A percentile compares a stretch with the other conserved stretches of the same genome.
phyloP scores from a whole-genome alignment of 345 rosid genomes.

The Aquilaria sinensis region DNA sequence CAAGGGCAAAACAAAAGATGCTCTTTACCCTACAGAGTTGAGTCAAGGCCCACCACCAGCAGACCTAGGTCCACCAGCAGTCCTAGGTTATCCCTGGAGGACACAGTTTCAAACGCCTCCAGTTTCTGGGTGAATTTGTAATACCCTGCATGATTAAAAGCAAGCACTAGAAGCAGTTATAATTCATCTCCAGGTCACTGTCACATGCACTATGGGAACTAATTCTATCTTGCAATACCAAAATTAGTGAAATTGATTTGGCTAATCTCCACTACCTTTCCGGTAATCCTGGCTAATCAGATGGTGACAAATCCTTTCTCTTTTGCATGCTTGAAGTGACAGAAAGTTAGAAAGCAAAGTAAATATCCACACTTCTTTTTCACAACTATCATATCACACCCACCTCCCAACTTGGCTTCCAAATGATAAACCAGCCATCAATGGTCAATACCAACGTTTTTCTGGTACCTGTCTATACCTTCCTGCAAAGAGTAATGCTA shows the following conservation, averaged over 20 bases:
- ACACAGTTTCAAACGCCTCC: too few relatives aligned
- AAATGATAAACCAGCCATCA: too few relatives aligned
- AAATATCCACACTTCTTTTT: not conserved
- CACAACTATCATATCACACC: not conserved
- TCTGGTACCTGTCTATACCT: too few relatives aligned
- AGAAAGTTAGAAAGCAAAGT: not conserved
- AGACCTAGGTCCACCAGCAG: too few relatives aligned
- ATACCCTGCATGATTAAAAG: not conserved
- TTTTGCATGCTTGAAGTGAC: not conserved
- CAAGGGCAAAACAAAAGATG: not conserved
- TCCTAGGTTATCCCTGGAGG: not conserved
- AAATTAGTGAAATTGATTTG: not conserved
- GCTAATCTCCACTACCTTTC: not conserved
- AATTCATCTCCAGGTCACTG: not conserved
- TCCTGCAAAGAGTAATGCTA: too few relatives aligned
- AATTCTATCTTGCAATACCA: too few relatives aligned
- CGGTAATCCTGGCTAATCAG: not conserved
- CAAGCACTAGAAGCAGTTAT: not conserved
- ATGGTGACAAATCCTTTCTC: not conserved
- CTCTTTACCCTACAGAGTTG: not conserved
- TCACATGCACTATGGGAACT: too few relatives aligned
- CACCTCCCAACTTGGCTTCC: not conserved
- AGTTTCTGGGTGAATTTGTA: too few relatives aligned
- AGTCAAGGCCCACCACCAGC: not conserved
- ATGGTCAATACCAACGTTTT: too few relatives aligned